A percentile compares a stretch with the other conserved stretches of the same genome.
These are phyloP conservation scores for Mycena leptocephala DNA, from an alignment of 768 basidiomycete species.

Conservation along the genomic window DNA sequence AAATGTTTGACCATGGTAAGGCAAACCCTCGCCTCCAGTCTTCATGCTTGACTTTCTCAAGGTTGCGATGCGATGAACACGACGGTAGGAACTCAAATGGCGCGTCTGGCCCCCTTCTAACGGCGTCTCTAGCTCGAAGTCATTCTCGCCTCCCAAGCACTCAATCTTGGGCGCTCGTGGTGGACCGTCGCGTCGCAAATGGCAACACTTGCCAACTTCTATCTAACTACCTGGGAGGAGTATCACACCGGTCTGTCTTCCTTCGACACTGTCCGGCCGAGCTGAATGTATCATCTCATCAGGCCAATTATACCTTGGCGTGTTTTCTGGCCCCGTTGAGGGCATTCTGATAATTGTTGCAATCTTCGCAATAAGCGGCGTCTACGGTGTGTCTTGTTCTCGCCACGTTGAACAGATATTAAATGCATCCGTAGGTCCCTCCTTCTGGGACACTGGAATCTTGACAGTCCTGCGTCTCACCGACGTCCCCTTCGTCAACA, in stretches of 20 bases:
- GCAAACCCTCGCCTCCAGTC: neutral
- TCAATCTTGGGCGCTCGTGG: conserved; percentile 96
- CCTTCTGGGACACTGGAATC: conserved; percentile 86
- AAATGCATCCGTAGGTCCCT: conserved; percentile 66
- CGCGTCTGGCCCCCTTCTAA: conserved; percentile 1
- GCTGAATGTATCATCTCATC: neutral
- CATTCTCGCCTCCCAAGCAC: conserved; percentile 85
- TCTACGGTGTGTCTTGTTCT: conserved; percentile 69
- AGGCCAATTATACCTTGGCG: conserved; percentile 93
- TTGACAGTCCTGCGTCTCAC: conserved; percentile 73
- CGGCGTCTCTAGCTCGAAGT: conserved; percentile 80
- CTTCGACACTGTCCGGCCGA: neutral
- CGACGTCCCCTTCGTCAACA: conserved; percentile 61
- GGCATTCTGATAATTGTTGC: conserved; percentile 90
- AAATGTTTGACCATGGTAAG: conserved; percentile 98
- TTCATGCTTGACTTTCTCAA: conserved; percentile 42
- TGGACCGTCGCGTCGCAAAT: conserved; percentile 95
- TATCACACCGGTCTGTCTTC: conserved; percentile 84
- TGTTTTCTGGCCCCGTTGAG: conserved; percentile 97
- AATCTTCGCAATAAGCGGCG: conserved; percentile 86
- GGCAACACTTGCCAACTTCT: conserved; percentile 84
- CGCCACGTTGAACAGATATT: neutral
- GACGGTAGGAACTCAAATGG: conserved; percentile 67
- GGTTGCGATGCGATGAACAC: conserved; percentile 97
- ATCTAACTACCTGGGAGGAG: conserved; percentile 88